phyloP scores from a whole-genome alignment of 768 basidiomycete genomes.

The Heimioporus sp. region DNA sequence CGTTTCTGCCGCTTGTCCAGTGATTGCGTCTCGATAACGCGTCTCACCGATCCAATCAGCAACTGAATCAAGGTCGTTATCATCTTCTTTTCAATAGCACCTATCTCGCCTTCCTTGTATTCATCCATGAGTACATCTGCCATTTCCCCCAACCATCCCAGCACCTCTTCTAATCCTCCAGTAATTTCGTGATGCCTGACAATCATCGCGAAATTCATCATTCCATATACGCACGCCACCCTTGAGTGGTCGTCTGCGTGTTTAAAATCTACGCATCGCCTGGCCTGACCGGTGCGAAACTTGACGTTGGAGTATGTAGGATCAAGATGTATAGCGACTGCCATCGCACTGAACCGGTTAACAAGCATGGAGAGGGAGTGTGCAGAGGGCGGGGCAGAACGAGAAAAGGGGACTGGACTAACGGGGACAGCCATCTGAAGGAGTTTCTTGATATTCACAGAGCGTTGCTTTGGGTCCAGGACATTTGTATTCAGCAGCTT shows the following conservation, averaged over 20 bases:
- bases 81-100: slow-evolving; percentile 20
- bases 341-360: slow-evolving; percentile 77
- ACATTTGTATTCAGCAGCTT: slow-evolving; percentile 31
- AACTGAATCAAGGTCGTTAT: slow-evolving; percentile 45
- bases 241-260: slow-evolving; percentile 62
- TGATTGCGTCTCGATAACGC: slow-evolving; percentile 43
- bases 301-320: slow-evolving; percentile 44
- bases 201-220: slow-evolving; percentile 67
- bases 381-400: slow-evolving; percentile 44
- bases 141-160: slow-evolving; percentile 67
- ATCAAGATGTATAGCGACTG: slow-evolving; percentile 68
- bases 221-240: slow-evolving; percentile 69
- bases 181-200: slow-evolving; percentile 51
- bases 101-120: slow-evolving; percentile 34
- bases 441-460: slow-evolving; percentile 59
- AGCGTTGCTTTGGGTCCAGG: slow-evolving; percentile 32
- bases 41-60: slow-evolving; percentile 55
- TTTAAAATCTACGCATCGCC: slow-evolving; percentile 65
- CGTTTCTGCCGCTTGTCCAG: slow-evolving; percentile 36
- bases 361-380: slow-evolving; percentile 72
- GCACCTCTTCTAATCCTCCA: slow-evolving; percentile 44
- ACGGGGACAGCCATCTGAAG: slow-evolving; percentile 72
- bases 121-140: slow-evolving; percentile 54
- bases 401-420: slow-evolving; percentile 63
- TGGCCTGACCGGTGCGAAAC: slow-evolving; percentile 61